Base-by-base conservation (phyloP, 2,329 filamentous ascomycete genomes). In the Aspergillus texensis region DNA sequence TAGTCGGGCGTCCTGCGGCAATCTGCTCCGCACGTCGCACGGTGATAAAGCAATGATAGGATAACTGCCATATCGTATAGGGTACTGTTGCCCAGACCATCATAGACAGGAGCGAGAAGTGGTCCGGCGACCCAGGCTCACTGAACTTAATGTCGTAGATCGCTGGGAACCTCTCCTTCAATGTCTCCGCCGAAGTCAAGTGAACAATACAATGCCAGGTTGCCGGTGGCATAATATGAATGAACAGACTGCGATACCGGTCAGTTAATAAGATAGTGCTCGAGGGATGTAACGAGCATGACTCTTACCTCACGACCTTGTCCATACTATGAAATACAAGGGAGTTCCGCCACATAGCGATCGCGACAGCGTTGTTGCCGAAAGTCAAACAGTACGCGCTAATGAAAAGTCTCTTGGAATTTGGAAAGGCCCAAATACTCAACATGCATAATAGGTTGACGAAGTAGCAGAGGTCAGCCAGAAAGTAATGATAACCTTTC, bases 301-400 rank as follows among this genome's bases (percentile, higher is more conserved):
- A 24, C 4, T 46, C 81, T 69, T 79, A 88, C 75, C 92, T 95
- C 14, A 94, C 96, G 65, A 98, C 93, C 80, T 99, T 99, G 84
- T 99, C 95, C 79, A 99, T 89, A 75, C 93, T 96, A 83, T 99
- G 95, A 78, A 99, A 99, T 54, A 99, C 95, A 74, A 99, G 87
- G 36, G 94, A 97, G 78, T 99, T 99, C 67, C 95, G 89, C 95
- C 95, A 99, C 94, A 99, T 95, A 75, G 95, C 93, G 77, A 99
- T 98, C 14, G 95, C 95, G 54, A 97, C 89, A 24, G 95, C 95
- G 75, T 99, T 99, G 80, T 99, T 99, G 67, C 95, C 95, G 74
- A 92, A 96, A 11, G 94, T 92, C 39, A 99, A 84, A 73, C 95
- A 98, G 78, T 94, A 99, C 0, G 92, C 90, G 69, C 93, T 89